A percentile compares a stretch with the other conserved stretches of the same genome.
These are phyloP conservation scores for Dioszegia crocea DNA, from an alignment of 768 basidiomycete species.

Conservation along the genomic window DNA sequence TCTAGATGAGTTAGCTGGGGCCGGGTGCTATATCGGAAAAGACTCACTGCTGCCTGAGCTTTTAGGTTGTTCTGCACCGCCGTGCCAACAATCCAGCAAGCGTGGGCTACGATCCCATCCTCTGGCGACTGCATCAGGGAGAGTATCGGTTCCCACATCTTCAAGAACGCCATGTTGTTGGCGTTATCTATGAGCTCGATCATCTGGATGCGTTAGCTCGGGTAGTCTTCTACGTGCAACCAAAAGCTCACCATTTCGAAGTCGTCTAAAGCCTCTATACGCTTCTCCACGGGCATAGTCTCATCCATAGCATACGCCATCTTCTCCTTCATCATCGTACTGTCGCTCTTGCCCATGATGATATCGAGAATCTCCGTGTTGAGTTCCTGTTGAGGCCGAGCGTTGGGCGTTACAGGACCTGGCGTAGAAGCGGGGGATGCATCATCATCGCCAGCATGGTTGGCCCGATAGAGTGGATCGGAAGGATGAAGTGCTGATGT, in stretches of 20 bases:
- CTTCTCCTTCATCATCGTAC: conserved; percentile 49
- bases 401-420: conserved; percentile 24
- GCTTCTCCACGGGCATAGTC: conserved; percentile 32
- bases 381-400: conserved; percentile 28
- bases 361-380: conserved; percentile 46
- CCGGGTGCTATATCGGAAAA: background rate
- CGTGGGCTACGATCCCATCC: conserved; percentile 38
- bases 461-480: conserved; percentile 17
- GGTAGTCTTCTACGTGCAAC: too few species aligned
- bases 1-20: conserved; percentile 24
- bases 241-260: conserved; percentile 50
- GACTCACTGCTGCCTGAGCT: conserved; percentile 49
- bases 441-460: conserved; percentile 2
- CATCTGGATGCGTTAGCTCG: conserved; percentile 27
- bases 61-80: conserved; percentile 51
- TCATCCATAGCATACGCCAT: conserved; percentile 46
- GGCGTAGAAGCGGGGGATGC: conserved; percentile 19
- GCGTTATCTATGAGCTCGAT: conserved; percentile 51
- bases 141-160: conserved; percentile 48
- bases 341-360: conserved; percentile 50
- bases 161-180: conserved; percentile 48
- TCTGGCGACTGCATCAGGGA: conserved; percentile 35
- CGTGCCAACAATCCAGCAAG: conserved; percentile 50
- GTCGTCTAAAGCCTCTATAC: conserved; percentile 49
- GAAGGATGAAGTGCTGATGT: conserved; percentile 34